Conservation (phyloP, 805 yeast genomes). For the Teunomyces atbi region DNA sequence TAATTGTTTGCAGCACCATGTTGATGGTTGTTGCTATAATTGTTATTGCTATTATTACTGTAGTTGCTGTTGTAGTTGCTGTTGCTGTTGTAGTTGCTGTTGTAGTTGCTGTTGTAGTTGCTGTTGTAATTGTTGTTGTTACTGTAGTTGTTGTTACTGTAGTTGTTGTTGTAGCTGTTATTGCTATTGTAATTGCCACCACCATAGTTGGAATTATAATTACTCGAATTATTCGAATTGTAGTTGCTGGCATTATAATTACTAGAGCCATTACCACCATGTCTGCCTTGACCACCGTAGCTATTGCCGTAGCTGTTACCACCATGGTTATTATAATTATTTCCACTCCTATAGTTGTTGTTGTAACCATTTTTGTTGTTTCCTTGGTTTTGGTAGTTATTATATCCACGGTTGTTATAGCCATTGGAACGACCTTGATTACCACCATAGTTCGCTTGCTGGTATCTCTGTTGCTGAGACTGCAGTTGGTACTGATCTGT, state of each 20-base stretch:
- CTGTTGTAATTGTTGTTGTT: background rate
- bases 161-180: background rate
- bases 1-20: background rate
- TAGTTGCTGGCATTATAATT: constrained; percentile 3
- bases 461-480: constrained; percentile 10
- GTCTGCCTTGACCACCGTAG: constrained; percentile 7
- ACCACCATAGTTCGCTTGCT: constrained; percentile 10
- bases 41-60: constrained; percentile 3
- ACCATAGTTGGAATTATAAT: background rate
- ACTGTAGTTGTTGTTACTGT: background rate
- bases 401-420: constrained; percentile 5
- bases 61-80: background rate
- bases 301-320: constrained; percentile 14
- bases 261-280: constrained; percentile 5
- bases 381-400: constrained; percentile 12
- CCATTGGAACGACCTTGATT: constrained; percentile 8
- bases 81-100: background rate
- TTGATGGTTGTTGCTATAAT: no score
- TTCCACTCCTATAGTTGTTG: constrained; percentile 8
- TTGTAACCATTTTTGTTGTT: constrained; percentile 7
- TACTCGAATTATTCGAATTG: constrained; percentile 8
- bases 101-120: background rate
- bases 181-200: constrained; percentile 4
- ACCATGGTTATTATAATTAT: constrained; percentile 6
- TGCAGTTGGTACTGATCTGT: constrained; percentile 10